A percentile compares a stretch with the other conserved stretches of the same genome.
Evolutionary conservation across 2,329 filamentous ascomycete genomes (phyloP).

Genomic region (Hymenoscyphus fraxineus): DNA sequence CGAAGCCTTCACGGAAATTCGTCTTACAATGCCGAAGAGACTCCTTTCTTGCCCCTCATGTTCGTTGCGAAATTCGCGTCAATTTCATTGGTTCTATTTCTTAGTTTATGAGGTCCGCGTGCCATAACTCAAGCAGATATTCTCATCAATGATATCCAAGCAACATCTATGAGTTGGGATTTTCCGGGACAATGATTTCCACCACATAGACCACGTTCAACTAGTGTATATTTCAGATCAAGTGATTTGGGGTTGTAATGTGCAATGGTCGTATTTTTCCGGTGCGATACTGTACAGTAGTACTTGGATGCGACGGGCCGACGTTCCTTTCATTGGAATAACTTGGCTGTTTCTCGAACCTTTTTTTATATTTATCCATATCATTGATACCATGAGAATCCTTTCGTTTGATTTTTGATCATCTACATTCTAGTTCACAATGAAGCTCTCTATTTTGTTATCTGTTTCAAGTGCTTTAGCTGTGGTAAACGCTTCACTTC

Average conservation of each 20-base stretch:
- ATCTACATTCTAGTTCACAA: constrained; percentile 3
- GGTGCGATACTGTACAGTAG: neutral
- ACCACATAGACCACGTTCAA: neutral
- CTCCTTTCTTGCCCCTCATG: neutral
- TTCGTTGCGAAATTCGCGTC: neutral
- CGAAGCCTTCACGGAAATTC: neutral
- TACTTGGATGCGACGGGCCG: neutral
- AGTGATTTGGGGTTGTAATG: neutral
- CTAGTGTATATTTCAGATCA: neutral
- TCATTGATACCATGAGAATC: neutral
- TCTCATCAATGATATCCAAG: neutral
- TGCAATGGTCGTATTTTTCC: neutral
- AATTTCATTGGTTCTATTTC: neutral
- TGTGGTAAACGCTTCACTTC: constrained; percentile 8
- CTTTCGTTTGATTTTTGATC: neutral
- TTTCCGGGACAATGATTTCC: neutral
- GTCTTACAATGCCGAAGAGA: neutral
- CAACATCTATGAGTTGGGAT: neutral
- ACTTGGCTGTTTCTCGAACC: neutral
- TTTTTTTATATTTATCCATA: neutral
- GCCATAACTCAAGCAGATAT: neutral
- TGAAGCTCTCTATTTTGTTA: constrained; percentile 12
- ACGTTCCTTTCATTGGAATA: neutral
- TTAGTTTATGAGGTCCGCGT: no score
- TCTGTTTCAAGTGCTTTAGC: constrained; percentile 9